Conservation (phyloP, 208 protist genomes). For the Leishmania amazonensis region DNA sequence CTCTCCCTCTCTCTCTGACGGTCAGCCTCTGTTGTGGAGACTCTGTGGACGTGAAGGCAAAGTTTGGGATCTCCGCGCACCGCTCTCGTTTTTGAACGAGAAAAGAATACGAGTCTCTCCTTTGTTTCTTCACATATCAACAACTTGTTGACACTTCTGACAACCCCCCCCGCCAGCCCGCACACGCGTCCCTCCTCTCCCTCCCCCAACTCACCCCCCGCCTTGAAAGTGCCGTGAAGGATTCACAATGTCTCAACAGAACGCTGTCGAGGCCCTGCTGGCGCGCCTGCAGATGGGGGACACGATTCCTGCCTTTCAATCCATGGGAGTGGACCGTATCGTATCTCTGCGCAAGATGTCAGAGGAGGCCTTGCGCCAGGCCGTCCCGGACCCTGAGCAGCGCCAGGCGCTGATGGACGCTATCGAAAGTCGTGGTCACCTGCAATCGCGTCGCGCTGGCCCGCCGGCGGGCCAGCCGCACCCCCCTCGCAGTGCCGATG, state of each 20-base stretch:
- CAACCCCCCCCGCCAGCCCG: too few species aligned
- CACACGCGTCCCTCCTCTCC: background rate
- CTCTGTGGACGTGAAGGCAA: background rate
- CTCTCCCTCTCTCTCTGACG: background rate
- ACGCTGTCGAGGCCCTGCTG: conserved; percentile 78
- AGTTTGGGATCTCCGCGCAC: background rate
- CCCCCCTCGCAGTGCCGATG: conserved; percentile 44
- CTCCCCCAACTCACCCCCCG: background rate
- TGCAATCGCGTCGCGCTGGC: conserved; percentile 46
- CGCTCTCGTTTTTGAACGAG: background rate
- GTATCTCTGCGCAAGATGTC: conserved; percentile 75
- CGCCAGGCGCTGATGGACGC: conserved; percentile 65
- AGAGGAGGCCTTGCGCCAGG: conserved; percentile 59
- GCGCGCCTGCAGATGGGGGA: conserved; percentile 75
- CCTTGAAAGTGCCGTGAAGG: background rate
- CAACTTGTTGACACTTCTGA: background rate
- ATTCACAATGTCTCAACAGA: conserved; percentile 30
- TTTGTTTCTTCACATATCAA: background rate
- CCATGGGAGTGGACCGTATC: conserved; percentile 74
- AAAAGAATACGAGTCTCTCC: background rate
- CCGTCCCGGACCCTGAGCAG: conserved; percentile 79
- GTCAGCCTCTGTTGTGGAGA: conserved; percentile 1
- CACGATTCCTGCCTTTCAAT: conserved; percentile 70
- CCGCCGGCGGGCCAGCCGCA: conserved; percentile 33
- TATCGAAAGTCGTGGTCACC: conserved; percentile 69